Evolutionary conservation across 257 asterid genomes (phyloP).

Genomic region (Cordia subcordata): DNA sequence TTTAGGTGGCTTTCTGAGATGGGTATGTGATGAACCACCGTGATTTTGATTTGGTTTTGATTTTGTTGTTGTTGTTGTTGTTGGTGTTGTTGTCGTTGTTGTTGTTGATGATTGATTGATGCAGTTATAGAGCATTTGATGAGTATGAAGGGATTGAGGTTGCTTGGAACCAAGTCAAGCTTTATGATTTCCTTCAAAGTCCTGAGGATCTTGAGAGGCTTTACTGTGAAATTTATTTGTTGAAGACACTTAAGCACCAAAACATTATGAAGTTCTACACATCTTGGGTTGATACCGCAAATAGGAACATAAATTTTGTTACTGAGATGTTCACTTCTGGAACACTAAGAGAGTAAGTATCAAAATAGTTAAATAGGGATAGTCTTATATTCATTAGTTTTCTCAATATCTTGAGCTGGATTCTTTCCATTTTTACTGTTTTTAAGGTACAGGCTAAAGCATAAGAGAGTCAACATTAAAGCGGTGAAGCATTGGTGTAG

Average conservation of each 20-base stretch:
- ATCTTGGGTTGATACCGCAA: constrained; percentile 53
- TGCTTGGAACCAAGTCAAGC: constrained; percentile 54
- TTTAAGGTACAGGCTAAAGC: constrained; percentile 43
- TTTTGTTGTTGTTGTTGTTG: not conserved
- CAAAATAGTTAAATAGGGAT: too few relatives aligned
- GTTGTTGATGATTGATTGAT: constrained; percentile 6
- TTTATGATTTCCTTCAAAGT: constrained; percentile 45
- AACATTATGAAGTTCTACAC: constrained; percentile 49
- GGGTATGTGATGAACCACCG: constrained; percentile 2
- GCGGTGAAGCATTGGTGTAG: constrained; percentile 56
- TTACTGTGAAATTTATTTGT: constrained; percentile 50
- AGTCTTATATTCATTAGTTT: not conserved
- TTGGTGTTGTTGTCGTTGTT: not conserved
- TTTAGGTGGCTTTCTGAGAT: not conserved
- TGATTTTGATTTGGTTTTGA: constrained; percentile 15
- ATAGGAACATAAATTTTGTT: constrained; percentile 51
- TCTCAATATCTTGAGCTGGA: not conserved
- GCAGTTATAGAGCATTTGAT: constrained; percentile 51
- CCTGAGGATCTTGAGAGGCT: constrained; percentile 53
- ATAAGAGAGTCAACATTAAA: constrained; percentile 45
- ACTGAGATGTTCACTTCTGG: constrained; percentile 55
- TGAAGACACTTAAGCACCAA: constrained; percentile 38
- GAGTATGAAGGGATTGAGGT: constrained; percentile 55
- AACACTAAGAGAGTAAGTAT: constrained; percentile 45
- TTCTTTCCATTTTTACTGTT: constrained; percentile 4